These are phyloP conservation scores for Rhodamnia argentea DNA, from an alignment of 345 rosid species.

Conservation along the genomic window DNA sequence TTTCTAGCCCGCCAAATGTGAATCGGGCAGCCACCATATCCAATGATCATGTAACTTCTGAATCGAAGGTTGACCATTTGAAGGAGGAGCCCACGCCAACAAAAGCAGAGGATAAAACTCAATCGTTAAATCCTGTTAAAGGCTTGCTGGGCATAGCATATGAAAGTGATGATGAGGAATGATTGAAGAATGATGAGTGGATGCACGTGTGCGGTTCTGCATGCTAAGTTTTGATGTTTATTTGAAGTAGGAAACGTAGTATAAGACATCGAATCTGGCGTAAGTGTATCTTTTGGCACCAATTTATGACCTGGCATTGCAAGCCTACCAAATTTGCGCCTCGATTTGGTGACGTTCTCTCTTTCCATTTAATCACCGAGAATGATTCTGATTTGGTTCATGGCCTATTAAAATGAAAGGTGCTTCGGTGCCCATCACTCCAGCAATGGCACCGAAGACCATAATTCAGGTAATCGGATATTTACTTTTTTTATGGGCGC, in stretches of 20 bases:
- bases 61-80: constrained; percentile 1
- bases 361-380: too few species aligned
- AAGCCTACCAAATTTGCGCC: background rate
- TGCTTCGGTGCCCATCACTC: too few species aligned
- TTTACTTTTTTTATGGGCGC: too few species aligned
- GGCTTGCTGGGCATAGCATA: constrained; percentile 75
- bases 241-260: background rate
- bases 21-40: constrained; percentile 4
- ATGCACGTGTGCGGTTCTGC: background rate
- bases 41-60: background rate
- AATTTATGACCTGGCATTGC: background rate
- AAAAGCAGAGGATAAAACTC: constrained; percentile 12
- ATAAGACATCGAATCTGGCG: background rate
- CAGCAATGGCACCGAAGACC: too few species aligned
- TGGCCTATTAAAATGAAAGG: too few species aligned
- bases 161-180: constrained; percentile 65
- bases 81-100: constrained; percentile 11
- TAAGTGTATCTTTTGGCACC: background rate
- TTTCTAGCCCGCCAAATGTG: constrained; percentile 18
- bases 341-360: too few species aligned
- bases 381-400: too few species aligned
- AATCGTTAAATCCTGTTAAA: constrained; percentile 35
- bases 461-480: too few species aligned
- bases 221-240: background rate
- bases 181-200: background rate